Evolutionary conservation across 805 yeast species (phyloP).

Genomic region (Hanseniaspora lachancei): DNA sequence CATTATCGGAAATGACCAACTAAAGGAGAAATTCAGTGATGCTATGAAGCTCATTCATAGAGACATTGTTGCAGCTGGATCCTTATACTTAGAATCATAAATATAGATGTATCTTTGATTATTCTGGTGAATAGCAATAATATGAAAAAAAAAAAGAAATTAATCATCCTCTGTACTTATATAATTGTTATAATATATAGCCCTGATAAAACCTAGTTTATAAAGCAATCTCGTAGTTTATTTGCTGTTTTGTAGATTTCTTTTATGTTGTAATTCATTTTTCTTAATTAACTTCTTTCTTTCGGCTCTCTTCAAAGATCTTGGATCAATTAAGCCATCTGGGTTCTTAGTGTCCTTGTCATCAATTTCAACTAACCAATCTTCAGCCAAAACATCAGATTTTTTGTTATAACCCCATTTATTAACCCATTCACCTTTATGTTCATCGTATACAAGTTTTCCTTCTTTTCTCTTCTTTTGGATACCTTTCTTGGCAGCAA

Average conservation of each 20-base stretch:
- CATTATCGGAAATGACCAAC: constrained; percentile 79
- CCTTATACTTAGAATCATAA: constrained; percentile 46
- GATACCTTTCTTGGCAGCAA: constrained; percentile 93
- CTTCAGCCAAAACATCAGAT: constrained; percentile 49
- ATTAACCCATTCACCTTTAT: constrained; percentile 85
- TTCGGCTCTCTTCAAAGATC: constrained; percentile 66
- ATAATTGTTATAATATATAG: background rate
- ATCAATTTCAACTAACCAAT: constrained; percentile 93
- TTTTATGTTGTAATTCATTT: constrained; percentile 73
- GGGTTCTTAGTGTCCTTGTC: constrained; percentile 49
- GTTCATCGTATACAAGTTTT: constrained; percentile 82
- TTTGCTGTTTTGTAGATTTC: constrained; percentile 41
- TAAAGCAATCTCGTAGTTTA: background rate
- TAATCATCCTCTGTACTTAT: background rate
- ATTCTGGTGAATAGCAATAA: no score
- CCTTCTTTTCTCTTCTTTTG: constrained; percentile 80
- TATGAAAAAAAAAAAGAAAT: background rate
- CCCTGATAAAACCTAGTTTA: no score
- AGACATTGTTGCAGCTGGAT: constrained; percentile 93
- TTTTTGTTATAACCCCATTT: constrained; percentile 97
- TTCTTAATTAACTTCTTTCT: constrained; percentile 75
- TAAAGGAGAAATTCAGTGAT: constrained; percentile 79
- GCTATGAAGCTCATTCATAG: constrained; percentile 80
- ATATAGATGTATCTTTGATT: background rate
- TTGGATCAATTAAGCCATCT: constrained; percentile 71